Conservation (phyloP, 192 early-diverging fungal genomes). For the Diversispora eburnea region DNA sequence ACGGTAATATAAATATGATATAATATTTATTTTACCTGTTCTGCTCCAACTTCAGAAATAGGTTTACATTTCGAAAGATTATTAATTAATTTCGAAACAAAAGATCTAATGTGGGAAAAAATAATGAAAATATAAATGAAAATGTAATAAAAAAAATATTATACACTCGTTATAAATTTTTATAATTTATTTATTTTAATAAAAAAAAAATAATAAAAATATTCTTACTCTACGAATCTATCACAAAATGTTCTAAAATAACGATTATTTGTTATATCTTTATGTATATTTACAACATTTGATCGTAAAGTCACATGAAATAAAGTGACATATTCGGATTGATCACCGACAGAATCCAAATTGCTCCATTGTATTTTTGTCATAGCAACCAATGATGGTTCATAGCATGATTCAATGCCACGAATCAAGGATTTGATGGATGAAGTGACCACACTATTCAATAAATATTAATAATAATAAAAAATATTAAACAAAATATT, state of each 20-base stretch:
- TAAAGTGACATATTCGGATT: constrained; percentile 78
- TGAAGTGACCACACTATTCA: constrained; percentile 53
- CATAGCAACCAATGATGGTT: constrained; percentile 70
- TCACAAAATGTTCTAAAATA: constrained; percentile 90
- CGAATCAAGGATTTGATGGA: constrained; percentile 66
- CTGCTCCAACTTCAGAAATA: constrained; percentile 92
- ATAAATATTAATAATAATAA: neutral
- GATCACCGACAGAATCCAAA: constrained; percentile 88
- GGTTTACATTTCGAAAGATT: constrained; percentile 74
- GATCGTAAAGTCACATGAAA: constrained; percentile 58
- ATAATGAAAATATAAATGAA: too few species aligned
- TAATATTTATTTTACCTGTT: constrained; percentile 59
- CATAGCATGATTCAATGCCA: constrained; percentile 63
- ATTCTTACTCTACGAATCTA: constrained; percentile 80
- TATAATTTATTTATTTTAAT: neutral
- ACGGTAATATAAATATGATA: neutral
- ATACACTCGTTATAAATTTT: neutral
- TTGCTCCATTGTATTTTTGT: constrained; percentile 74
- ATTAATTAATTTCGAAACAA: constrained; percentile 63
- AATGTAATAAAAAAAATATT: neutral
- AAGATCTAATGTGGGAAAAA: constrained; percentile 56
- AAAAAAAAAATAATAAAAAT: constrained; percentile 2
- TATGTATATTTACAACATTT: constrained; percentile 56
- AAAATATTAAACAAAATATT: too few species aligned
- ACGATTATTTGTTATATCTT: constrained; percentile 61